Evolutionary conservation across 108 stramenopile genomes (phyloP).

Genomic region (Cyclotella cryptica): DNA sequence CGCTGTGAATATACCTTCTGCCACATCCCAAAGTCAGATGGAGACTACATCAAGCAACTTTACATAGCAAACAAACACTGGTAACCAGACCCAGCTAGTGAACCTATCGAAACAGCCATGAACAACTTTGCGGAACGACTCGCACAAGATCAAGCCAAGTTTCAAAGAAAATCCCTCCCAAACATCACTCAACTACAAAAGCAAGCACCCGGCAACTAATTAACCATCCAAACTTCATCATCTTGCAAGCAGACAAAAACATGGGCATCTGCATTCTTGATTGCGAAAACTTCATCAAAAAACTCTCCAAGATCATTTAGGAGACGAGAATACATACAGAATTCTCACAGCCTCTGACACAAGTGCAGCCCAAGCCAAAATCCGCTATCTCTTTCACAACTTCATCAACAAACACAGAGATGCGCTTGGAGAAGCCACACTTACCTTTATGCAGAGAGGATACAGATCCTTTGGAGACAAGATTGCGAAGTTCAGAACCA

Average conservation of each 20-base stretch:
- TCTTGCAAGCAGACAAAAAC: background rate
- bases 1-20: background rate
- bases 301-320: no score
- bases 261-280: slow-evolving; percentile 10
- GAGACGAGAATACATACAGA: slow-evolving; percentile 10
- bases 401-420: background rate
- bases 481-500: slow-evolving; percentile 9
- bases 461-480: background rate
- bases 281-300: slow-evolving; percentile 8
- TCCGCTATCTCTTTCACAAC: background rate
- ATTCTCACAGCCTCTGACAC: background rate
- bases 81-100: background rate
- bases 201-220: background rate
- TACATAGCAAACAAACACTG: slow-evolving; percentile 1
- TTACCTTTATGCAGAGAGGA: background rate
- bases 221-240: slow-evolving; percentile 1
- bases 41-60: slow-evolving; percentile 13
- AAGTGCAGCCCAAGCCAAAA: background rate
- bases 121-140: background rate
- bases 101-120: background rate
- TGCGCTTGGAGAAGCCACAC: background rate
- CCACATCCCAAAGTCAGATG: background rate
- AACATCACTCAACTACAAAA: background rate
- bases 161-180: slow-evolving; percentile 7
- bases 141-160: background rate